Base-by-base conservation (phyloP, 2,329 filamentous ascomycete species). In the Xylariomycetidae sp. region DNA sequence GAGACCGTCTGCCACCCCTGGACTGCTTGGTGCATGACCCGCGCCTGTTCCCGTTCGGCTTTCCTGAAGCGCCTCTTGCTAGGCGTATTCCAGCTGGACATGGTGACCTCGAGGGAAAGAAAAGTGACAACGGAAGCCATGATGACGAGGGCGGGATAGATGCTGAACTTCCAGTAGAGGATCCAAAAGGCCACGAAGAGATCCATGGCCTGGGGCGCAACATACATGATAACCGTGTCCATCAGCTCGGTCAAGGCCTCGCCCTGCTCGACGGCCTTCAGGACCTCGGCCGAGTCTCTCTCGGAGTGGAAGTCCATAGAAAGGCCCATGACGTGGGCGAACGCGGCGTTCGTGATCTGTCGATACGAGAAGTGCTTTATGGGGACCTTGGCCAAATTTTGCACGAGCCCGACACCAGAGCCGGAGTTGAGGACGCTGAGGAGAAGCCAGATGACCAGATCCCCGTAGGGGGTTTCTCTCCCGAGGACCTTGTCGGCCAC, bases 241-340 rank as follows among this genome's bases (percentile, higher is more conserved):
- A 85, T 59, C 3, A 85, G 56, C 23, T 72, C 63, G 26, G 74
- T 73, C 10, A 85, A 59, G 3, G 76, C 69, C 25, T 70, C 64
- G 0, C 78, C 82, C 45, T 82, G 79, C 31, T 72, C 67, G n/a
- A 85, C 70, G 3, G 78, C 72, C 42, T 77, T 73, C 53, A 79
- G 74, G 1, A 86, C 64, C 40, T 82, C 75, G 2, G 77, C 79
- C 2, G 77, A 79, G 34, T 74, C 70, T 42, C 82, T 81, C 31
- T 71, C 70, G 13, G 77, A 75, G 50, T 87, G 82, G 34, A 85
- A 86, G 40, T 85, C 79, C 61, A 81, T 81, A 0, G 78, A 81
- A 1, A 85, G 64, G n/a, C 63, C 66, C 69, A 87, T 78, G 20
- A 86, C 69, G 37, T 86, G 80, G 36, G 71, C 67, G 51, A 84